These are phyloP conservation scores for Ophiostoma sp. DNA, from an alignment of 2,329 filamentous ascomycete genomes.

Conservation along the genomic window DNA sequence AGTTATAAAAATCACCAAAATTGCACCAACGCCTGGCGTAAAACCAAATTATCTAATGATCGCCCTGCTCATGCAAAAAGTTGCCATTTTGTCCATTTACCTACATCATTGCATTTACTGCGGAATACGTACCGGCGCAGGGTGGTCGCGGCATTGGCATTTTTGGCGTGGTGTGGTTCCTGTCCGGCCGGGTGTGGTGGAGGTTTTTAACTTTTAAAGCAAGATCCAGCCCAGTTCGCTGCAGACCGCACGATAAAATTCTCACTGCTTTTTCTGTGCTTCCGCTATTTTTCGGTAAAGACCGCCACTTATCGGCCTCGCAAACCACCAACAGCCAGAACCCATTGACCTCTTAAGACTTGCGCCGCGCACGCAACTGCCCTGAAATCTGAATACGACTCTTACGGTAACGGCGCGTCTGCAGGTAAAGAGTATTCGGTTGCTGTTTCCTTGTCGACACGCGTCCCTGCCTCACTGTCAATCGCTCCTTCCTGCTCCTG, in stretches of 20 bases:
- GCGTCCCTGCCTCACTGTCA: neutral
- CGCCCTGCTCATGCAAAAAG: neutral
- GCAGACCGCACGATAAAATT: neutral
- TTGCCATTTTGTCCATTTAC: neutral
- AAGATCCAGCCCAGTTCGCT: neutral
- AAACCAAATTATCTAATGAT: neutral
- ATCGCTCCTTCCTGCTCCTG: neutral
- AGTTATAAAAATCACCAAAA: no score
- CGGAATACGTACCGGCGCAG: neutral
- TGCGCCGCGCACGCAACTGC: neutral
- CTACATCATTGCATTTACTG: neutral
- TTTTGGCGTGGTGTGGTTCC: neutral
- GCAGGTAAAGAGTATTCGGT: no score
- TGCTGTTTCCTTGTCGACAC: neutral
- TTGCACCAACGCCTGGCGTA: no score
- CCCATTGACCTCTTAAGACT: neutral
- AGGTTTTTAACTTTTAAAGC: neutral
- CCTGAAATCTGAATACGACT: neutral
- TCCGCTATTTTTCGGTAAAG: constrained; percentile 8
- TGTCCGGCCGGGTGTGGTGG: no score
- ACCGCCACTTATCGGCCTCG: neutral
- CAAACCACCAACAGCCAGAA: neutral
- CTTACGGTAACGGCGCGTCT: neutral
- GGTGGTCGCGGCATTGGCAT: neutral
- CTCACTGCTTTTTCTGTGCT: neutral